Base-by-base conservation (phyloP, 2,329 filamentous ascomycete genomes). In the Herpotrichia juniperi region DNA sequence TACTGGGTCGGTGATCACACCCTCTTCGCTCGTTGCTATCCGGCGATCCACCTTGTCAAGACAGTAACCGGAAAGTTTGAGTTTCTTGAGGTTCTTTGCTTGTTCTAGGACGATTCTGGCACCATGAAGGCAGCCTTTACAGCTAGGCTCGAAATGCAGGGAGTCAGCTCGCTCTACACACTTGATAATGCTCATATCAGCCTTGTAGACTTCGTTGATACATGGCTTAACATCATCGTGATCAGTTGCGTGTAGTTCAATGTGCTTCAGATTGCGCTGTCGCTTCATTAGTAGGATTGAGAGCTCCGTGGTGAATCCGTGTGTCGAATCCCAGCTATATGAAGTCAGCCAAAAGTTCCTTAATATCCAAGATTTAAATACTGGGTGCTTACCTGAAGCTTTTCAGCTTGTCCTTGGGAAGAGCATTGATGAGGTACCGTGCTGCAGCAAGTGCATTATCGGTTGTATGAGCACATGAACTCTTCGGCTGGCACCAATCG, bases 341-440 rank as follows among this genome's bases (percentile, higher is more conserved):
- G 8, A 4, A 9, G 17, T 39, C 14, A 39, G 17, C 14, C 4
- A 39, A 22, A 19, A 9, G 14, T 39, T 39, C 26, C 26, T 28
- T 7, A 28, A 28, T 28, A 28, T n/a, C 34, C 19, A 39, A 6
- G 34, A 6, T 7, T 19, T 19, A 4, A 22, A 22, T 21, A 35
- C 34, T 37, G 34, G 34, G n/a, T 12, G 12, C 37, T n/a, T 4
- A 40, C 37, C 19, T 22, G 37, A 40, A 40, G 37, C 37, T 40
- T 40, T 40, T 40, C 19, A 40, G 37, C 19, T 40, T 40, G 12
- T 40, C 37, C 37, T 40, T 40, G 7, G 37, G 37, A 40, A 40
- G 37, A 14, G 37, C 37, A 21, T 40, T 40, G 9, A 40, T 40
- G 9, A 40, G 9, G 37, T 40, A 40, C 25, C 37, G 22, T 40